These are phyloP conservation scores for Ophiostoma australiae DNA, from an alignment of 2,329 filamentous ascomycete species.

Conservation along the genomic window DNA sequence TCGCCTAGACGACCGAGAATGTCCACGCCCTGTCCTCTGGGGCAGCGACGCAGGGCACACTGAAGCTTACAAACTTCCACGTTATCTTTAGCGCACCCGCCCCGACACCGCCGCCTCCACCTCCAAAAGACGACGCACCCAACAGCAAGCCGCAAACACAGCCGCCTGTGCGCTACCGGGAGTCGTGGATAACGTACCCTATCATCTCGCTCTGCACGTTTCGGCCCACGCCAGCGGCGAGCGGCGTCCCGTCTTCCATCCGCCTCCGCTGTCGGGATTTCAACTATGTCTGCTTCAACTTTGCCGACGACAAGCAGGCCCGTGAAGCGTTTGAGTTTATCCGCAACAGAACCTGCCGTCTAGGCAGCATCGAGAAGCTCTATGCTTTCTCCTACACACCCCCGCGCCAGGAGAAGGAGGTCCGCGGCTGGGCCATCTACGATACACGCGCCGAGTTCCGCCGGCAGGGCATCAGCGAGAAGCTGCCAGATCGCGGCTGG, in stretches of 20 bases:
- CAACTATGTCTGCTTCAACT: constrained; percentile 87
- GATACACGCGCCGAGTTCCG: constrained; percentile 80
- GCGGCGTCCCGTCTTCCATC: constrained; percentile 72
- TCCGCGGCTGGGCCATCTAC: constrained; percentile 81
- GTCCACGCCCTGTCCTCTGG: constrained; percentile 58
- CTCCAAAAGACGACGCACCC: constrained; percentile 16
- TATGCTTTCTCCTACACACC: constrained; percentile 86
- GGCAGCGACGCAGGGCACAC: constrained; percentile 51
- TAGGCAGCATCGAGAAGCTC: constrained; percentile 79
- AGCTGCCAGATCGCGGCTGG: constrained; percentile 76
- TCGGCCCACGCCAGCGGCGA: constrained; percentile 64
- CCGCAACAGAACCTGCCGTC: constrained; percentile 70
- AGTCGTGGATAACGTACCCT: constrained; percentile 92
- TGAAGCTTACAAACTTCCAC: constrained; percentile 61
- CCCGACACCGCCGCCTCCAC: constrained; percentile 32
- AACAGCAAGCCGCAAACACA: constrained; percentile 12
- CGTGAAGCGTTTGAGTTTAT: constrained; percentile 86
- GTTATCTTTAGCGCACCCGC: constrained; percentile 48
- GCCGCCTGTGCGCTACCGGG: constrained; percentile 40
- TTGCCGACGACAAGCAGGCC: constrained; percentile 66
- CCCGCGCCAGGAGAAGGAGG: constrained; percentile 63
- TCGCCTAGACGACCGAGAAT: constrained; percentile 47
- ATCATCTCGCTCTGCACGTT: constrained; percentile 80
- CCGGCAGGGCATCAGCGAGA: constrained; percentile 79
- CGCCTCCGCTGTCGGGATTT: constrained; percentile 90